Conservation (phyloP, 2,329 filamentous ascomycete genomes). For the Cordyceps javanica region DNA sequence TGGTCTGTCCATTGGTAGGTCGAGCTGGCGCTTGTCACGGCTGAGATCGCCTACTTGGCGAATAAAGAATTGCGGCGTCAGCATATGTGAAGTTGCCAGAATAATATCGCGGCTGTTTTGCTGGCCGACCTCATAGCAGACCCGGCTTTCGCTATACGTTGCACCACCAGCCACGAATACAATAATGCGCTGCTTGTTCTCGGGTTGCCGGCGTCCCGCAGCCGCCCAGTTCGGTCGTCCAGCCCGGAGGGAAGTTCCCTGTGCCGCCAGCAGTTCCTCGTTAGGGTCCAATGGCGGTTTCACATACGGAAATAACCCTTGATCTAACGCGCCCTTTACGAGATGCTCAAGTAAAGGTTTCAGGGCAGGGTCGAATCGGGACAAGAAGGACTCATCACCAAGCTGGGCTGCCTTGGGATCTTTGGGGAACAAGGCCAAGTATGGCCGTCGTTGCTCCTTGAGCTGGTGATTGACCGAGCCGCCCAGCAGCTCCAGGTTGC, state of each 20-base stretch:
- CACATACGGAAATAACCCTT: constrained; percentile 63
- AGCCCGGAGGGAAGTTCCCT: constrained; percentile 74
- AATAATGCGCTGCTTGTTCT: constrained; percentile 85
- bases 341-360: constrained; percentile 78
- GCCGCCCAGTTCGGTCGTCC: constrained; percentile 96
- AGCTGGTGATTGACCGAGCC: constrained; percentile 61
- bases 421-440: constrained; percentile 63
- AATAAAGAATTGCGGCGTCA: constrained; percentile 76
- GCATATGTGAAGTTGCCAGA: constrained; percentile 86
- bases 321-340: constrained; percentile 61
- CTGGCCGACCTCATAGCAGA: constrained; percentile 80
- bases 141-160: constrained; percentile 82
- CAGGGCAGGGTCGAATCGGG: constrained; percentile 75
- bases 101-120: constrained; percentile 75
- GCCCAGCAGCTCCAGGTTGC: constrained; percentile 77
- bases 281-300: constrained; percentile 61
- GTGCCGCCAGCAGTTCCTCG: constrained; percentile 48
- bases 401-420: constrained; percentile 51
- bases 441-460: constrained; percentile 67
- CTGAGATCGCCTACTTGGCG: constrained; percentile 77
- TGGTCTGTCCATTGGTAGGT: constrained; percentile 75
- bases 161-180: constrained; percentile 95
- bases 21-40: constrained; percentile 65
- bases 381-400: constrained; percentile 76
- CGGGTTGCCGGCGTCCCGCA: constrained; percentile 61